Conservation (phyloP, 2,329 filamentous ascomycete genomes). For the Talaromyces sp. region DNA sequence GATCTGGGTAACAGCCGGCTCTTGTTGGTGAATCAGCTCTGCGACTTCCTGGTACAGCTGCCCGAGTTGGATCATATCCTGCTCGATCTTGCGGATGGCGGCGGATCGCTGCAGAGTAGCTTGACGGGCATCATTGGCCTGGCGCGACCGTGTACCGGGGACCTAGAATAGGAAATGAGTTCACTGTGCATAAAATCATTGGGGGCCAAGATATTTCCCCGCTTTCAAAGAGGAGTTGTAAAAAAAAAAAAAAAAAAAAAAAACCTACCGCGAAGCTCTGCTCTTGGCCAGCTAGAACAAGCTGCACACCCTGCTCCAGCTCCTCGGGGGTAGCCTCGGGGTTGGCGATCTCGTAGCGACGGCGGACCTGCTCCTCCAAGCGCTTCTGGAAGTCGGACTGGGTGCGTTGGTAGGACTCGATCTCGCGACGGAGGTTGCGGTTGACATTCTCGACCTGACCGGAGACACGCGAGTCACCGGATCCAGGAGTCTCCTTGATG, state of each 20-base stretch:
- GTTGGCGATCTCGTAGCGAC: constrained; percentile 87
- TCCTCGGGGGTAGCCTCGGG: constrained; percentile 79
- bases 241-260: not conserved
- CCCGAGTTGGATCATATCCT: constrained; percentile 82
- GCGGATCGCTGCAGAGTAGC: constrained; percentile 80
- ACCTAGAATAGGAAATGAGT: constrained; percentile 26
- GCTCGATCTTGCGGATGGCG: constrained; percentile 89
- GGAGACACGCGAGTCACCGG: constrained; percentile 71
- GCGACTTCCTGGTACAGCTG: constrained; percentile 91
- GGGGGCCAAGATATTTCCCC: too few relatives aligned
- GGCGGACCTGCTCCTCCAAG: constrained; percentile 78
- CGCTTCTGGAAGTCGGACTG: constrained; percentile 80
- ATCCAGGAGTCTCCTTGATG: constrained; percentile 80
- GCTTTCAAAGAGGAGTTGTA: not conserved
- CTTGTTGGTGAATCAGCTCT: constrained; percentile 81
- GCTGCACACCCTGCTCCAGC: constrained; percentile 74
- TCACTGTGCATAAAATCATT: not conserved
- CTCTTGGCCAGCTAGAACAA: constrained; percentile 62
- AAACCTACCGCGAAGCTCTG: constrained; percentile 79
- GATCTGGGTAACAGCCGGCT: constrained; percentile 76
- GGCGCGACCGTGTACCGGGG: constrained; percentile 60
- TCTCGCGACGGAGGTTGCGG: constrained; percentile 75
- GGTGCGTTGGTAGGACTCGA: constrained; percentile 77
- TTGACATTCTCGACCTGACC: constrained; percentile 82
- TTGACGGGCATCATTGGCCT: constrained; percentile 76